phyloP scores from a whole-genome alignment of 768 basidiomycete genomes.

The Cantharellus cinnabarinus region DNA sequence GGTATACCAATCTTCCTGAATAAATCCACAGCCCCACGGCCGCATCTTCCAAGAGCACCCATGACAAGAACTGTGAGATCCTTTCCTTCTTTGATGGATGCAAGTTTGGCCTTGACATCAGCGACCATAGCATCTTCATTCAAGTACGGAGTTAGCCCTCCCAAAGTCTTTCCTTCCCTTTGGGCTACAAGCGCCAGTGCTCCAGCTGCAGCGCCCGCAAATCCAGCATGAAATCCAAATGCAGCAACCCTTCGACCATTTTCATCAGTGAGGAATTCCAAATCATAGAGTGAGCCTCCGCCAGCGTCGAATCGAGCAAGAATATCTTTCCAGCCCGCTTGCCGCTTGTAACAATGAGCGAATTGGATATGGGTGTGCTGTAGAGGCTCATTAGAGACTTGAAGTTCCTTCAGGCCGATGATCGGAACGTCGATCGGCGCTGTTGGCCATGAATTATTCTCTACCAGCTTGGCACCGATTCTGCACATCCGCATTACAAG shows the following conservation, averaged over 20 bases:
- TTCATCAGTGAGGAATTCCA: slow-evolving; percentile 83
- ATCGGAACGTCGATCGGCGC: slow-evolving; percentile 62
- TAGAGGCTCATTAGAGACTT: slow-evolving; percentile 58
- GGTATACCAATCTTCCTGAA: slow-evolving; percentile 87
- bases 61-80: slow-evolving; percentile 57
- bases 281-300: slow-evolving; percentile 72
- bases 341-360: slow-evolving; percentile 92
- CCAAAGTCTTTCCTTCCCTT: slow-evolving; percentile 37
- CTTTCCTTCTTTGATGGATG: slow-evolving; percentile 28
- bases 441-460: slow-evolving; percentile 71
- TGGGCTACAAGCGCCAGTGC: slow-evolving; percentile 62
- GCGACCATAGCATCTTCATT: slow-evolving; percentile 74
- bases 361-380: slow-evolving; percentile 95
- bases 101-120: slow-evolving; percentile 43
- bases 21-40: slow-evolving; percentile 85
- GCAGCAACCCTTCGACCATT: slow-evolving; percentile 83
- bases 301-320: slow-evolving; percentile 73
- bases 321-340: slow-evolving; percentile 78
- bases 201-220: slow-evolving; percentile 64
- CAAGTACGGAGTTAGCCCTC: slow-evolving; percentile 53
- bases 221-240: slow-evolving; percentile 95
- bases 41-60: slow-evolving; percentile 88
- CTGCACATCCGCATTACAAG: slow-evolving; percentile 22
- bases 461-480: slow-evolving; percentile 73
- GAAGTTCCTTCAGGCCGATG: slow-evolving; percentile 93